These are phyloP conservation scores for Tolypocladium cylindrosporum DNA, from an alignment of 2,329 filamentous ascomycete species.

Conservation along the genomic window DNA sequence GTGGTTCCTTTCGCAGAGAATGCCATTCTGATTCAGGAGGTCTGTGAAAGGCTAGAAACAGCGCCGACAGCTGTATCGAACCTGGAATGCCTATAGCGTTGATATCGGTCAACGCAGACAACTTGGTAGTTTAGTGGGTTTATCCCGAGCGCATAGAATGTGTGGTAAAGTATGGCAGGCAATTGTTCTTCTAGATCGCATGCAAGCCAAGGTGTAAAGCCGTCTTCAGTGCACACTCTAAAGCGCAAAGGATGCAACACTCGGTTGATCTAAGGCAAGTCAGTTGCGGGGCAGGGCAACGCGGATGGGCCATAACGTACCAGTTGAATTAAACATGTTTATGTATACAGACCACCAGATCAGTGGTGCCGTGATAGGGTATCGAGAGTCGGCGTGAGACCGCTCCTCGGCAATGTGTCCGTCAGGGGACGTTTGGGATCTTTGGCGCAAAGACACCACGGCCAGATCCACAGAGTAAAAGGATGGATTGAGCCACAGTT, in stretches of 20 bases:
- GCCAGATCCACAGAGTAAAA: neutral
- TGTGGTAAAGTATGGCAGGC: neutral
- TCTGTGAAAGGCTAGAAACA: neutral
- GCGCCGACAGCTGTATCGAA: neutral
- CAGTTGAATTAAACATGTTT: neutral
- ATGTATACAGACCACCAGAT: neutral
- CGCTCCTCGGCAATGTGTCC: neutral
- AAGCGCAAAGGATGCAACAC: neutral
- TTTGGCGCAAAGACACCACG: neutral
- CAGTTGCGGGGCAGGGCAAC: neutral
- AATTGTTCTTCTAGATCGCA: no score
- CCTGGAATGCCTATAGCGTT: neutral
- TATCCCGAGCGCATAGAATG: neutral
- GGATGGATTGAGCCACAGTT: neutral
- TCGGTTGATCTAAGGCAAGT: neutral
- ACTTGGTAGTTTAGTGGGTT: neutral
- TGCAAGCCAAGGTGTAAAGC: neutral
- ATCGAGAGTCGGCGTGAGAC: neutral
- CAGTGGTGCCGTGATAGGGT: neutral
- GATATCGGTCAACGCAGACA: neutral
- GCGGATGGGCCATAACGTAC: neutral
- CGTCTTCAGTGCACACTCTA: neutral
- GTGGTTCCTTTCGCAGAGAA: constrained; percentile 4
- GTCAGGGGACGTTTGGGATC: neutral
- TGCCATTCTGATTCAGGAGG: constrained; percentile 9